Conservation (phyloP, 176 grass and related monocot genomes). For the Ananas comosus region DNA sequence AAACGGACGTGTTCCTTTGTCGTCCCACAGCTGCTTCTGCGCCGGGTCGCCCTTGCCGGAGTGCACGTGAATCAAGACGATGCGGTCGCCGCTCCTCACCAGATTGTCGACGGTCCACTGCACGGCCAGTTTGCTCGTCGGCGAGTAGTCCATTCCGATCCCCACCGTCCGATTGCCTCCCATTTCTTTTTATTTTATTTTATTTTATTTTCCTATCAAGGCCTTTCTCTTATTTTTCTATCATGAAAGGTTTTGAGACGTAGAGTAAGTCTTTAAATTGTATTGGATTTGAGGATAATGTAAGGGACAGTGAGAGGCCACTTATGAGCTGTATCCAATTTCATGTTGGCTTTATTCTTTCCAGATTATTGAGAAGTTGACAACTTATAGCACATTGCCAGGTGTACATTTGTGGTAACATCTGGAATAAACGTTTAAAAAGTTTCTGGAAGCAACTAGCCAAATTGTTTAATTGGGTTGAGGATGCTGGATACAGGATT, state of each 20-base stretch:
- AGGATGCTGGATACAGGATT: background rate
- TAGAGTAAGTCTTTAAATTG: background rate
- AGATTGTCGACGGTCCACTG: constrained; percentile 49
- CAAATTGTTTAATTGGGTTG: background rate
- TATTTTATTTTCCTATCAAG: background rate
- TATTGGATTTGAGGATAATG: background rate
- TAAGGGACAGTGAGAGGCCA: background rate
- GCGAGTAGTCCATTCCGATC: constrained; percentile 76
- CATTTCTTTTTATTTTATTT: constrained; percentile 10
- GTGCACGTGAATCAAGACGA: constrained; percentile 58
- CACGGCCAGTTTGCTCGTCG: constrained; percentile 54
- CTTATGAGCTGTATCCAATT: background rate
- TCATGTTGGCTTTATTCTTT: background rate
- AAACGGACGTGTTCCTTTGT: constrained; percentile 40
- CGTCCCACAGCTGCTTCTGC: constrained; percentile 66
- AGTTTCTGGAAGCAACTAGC: background rate
- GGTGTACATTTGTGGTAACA: background rate
- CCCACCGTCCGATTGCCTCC: constrained; percentile 32
- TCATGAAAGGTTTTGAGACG: background rate
- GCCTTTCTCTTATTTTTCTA: background rate
- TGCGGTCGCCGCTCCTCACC: constrained; percentile 28
- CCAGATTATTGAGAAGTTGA: background rate
- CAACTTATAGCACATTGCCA: background rate
- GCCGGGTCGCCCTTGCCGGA: constrained; percentile 36
- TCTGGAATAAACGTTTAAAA: background rate